phyloP scores from a whole-genome alignment of 73 alveolate genomes.

The Paramecium pentaurelia region DNA sequence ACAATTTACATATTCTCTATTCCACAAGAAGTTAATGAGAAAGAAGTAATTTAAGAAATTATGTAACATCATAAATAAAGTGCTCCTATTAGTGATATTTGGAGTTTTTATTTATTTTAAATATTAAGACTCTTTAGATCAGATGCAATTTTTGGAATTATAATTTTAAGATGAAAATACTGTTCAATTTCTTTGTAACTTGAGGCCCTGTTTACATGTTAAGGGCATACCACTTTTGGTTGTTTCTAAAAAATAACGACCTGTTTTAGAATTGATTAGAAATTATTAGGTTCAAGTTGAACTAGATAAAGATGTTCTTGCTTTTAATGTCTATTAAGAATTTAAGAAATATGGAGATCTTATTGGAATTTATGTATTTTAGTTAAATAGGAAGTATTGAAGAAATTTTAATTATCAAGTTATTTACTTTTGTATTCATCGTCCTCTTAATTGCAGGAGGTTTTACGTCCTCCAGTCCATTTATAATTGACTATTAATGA shows the following conservation, averaged over 20 bases:
- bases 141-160: conserved; percentile 34
- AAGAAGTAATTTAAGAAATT: not conserved
- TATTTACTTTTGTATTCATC: conserved; percentile 37
- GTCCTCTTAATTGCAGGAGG: conserved; percentile 9
- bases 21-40: conserved; percentile 10
- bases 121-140: not conserved
- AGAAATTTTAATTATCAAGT: not conserved
- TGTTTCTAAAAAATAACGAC: not conserved
- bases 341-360: conserved; percentile 49
- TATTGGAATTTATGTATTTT: conserved; percentile 22
- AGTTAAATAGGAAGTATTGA: conserved; percentile 12
- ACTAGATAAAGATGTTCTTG: conserved; percentile 20
- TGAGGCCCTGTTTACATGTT: conserved; percentile 47
- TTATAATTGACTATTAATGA: not conserved
- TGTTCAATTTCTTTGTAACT: not conserved
- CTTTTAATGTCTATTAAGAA: conserved; percentile 12
- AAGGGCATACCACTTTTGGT: conserved; percentile 46
- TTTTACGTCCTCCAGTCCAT: conserved; percentile 39
- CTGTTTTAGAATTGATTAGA: not conserved
- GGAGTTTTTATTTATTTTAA: not conserved
- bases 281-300: conserved; percentile 19
- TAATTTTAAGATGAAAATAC: not conserved
- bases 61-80: not conserved
- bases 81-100: not conserved
- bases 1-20: not conserved